These are phyloP conservation scores for Suillus weaverae DNA, from an alignment of 768 basidiomycete genomes.

Conservation along the genomic window DNA sequence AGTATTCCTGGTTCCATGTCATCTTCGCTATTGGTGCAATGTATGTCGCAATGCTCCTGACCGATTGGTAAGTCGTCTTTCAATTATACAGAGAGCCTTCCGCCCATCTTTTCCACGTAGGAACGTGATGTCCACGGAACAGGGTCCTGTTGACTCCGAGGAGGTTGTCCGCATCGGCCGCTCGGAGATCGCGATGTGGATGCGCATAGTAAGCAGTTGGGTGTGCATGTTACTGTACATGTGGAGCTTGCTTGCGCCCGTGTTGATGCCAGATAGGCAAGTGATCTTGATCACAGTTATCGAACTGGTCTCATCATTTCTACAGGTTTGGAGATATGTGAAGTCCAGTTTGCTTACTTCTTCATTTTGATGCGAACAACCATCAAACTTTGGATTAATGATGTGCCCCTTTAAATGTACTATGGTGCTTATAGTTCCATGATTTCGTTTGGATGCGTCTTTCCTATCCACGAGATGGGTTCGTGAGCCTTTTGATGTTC, in stretches of 20 bases:
- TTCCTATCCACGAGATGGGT: background rate
- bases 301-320: background rate
- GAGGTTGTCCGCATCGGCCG: constrained; percentile 89
- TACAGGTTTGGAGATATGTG: constrained; percentile 29
- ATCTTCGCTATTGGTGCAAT: constrained; percentile 95
- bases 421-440: background rate
- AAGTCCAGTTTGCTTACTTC: background rate
- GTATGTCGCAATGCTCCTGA: constrained; percentile 97
- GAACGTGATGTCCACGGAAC: constrained; percentile 70
- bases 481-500: background rate
- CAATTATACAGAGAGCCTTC: constrained; percentile 8
- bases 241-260: constrained; percentile 88
- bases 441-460: background rate
- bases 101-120: constrained; percentile 34
- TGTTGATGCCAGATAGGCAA: constrained; percentile 87
- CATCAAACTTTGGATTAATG: constrained; percentile 2
- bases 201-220: constrained; percentile 96
- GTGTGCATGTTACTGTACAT: constrained; percentile 83
- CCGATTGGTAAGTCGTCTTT: constrained; percentile 80
- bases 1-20: constrained; percentile 99
- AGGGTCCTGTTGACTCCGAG: constrained; percentile 49
- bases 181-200: constrained; percentile 98
- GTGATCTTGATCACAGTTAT: constrained; percentile 20
- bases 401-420: background rate
- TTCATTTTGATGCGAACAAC: background rate